Evolutionary conservation across 345 rosid species (phyloP).

Genomic region (Lepidium sativum): DNA sequence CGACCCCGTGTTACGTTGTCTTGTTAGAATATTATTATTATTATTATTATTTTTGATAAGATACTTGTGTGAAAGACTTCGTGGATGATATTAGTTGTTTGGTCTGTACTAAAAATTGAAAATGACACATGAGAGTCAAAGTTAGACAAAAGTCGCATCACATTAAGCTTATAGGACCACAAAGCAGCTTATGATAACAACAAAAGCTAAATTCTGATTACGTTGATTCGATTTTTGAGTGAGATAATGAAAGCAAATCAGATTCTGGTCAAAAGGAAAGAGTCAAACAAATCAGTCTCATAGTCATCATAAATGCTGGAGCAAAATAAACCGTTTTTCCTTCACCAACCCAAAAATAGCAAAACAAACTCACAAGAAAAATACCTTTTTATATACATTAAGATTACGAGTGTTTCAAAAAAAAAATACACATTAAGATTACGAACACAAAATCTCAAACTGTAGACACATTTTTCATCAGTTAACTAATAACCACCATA

Average conservation of each 20-base stretch:
- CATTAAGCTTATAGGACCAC: conserved; percentile 21
- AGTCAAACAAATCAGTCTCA: conserved; percentile 9
- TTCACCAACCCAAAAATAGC: background rate
- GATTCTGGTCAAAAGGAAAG: conserved; percentile 19
- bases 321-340: background rate
- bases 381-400: conserved; percentile 9
- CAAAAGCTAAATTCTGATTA: background rate
- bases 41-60: no score
- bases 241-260: conserved; percentile 2
- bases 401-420: no score
- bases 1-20: no score
- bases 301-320: background rate
- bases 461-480: background rate
- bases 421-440: no score
- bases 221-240: background rate
- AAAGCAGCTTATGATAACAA: conserved; percentile 13
- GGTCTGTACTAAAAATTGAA: background rate
- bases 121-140: conserved; percentile 28
- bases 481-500: conserved; percentile 13
- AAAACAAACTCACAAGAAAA: background rate
- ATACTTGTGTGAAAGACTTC: no score
- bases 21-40: no score
- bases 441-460: conserved; percentile 6
- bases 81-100: no score
- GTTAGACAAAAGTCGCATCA: conserved; percentile 8